Conservation (phyloP, 2,329 filamentous ascomycete genomes). For the Huntiella moniliformis region DNA sequence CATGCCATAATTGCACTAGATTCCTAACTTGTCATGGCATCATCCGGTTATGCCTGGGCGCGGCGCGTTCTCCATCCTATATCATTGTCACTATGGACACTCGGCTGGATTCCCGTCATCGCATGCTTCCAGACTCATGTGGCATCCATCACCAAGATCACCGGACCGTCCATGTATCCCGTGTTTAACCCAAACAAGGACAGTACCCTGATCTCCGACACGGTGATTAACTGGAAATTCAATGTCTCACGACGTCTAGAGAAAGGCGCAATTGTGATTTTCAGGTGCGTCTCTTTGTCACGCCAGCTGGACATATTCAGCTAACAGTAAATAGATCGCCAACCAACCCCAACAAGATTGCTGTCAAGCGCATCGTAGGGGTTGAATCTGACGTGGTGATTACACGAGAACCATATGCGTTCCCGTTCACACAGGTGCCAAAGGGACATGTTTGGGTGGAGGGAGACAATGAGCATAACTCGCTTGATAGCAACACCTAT, state of each 20-base stretch:
- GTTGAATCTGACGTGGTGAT: constrained; percentile 47
- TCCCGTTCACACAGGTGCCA: constrained; percentile 41
- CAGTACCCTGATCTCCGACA: constrained; percentile 32
- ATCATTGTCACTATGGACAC: constrained; percentile 7
- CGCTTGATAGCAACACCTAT: constrained; percentile 71
- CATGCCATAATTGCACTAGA: background rate
- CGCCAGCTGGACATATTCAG: background rate
- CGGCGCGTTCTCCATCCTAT: constrained; percentile 5
- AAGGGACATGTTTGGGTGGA: constrained; percentile 87
- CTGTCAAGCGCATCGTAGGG: constrained; percentile 69
- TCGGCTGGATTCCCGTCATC: constrained; percentile 37
- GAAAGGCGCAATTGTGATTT: constrained; percentile 58
- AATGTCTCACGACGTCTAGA: constrained; percentile 37
- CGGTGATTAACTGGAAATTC: constrained; percentile 41
- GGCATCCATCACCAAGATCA: constrained; percentile 36
- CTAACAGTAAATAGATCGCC: constrained; percentile 39
- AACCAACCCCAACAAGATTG: constrained; percentile 44
- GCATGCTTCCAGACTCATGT: constrained; percentile 44
- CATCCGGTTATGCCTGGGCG: constrained; percentile 3
- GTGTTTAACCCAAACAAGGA: constrained; percentile 51
- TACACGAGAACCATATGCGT: constrained; percentile 8
- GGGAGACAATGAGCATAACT: constrained; percentile 41
- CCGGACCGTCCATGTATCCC: constrained; percentile 57
- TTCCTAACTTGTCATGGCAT: constrained; percentile 2
- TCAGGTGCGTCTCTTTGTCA: constrained; percentile 30